Base-by-base conservation (phyloP, 164 flowering plant genomes). In the Protea cynaroides region DNA sequence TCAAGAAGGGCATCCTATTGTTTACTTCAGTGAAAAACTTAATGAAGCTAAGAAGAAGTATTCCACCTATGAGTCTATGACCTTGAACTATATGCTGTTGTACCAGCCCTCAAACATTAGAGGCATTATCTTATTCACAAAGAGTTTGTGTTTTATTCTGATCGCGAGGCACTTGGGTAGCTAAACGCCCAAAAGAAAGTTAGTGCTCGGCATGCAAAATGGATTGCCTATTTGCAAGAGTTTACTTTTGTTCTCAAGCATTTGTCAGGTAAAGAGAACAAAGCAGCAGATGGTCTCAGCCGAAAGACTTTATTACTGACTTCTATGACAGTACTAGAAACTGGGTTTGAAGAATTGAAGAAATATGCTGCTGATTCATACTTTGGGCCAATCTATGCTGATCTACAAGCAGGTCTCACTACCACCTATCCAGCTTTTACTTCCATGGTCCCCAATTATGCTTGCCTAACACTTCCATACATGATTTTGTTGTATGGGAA, bases 11-110 rank as follows among this genome's bases (percentile, higher is more conserved):
- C 6, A 25, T 6, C 58, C 65, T 8, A n/a, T 10, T 51, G 12
- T 17, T n/a, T n/a, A n/a, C n/a, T n/a, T n/a, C n/a, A 22, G 36
- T 63, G 17, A 34, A 51, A 29, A 6, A 52, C 25, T 63, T 13
- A 63, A 15, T 29, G 58, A 63, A 3, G 65, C 47, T 6, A 52
- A 63, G n/a, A n/a, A n/a, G n/a, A 14, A 34, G 15, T 36, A 63
- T 12, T 63, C 65, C 4, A 51, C 58, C 21, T 44, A 61, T n/a
- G n/a, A n/a, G n/a, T n/a, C n/a, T n/a, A n/a, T 61, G 53, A 61
- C 13, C 1, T 2, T 8, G 54, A 46, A 8, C 29, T 63, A 11
- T 62, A 50, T 24, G 47, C 47, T 14, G 24, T 51, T 17, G 53
- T 52, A n/a, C n/a, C n/a, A n/a, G n/a, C n/a, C n/a, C n/a, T n/a